Conservation (phyloP, 2,329 filamentous ascomycete species). For the Xylariales sp. region DNA sequence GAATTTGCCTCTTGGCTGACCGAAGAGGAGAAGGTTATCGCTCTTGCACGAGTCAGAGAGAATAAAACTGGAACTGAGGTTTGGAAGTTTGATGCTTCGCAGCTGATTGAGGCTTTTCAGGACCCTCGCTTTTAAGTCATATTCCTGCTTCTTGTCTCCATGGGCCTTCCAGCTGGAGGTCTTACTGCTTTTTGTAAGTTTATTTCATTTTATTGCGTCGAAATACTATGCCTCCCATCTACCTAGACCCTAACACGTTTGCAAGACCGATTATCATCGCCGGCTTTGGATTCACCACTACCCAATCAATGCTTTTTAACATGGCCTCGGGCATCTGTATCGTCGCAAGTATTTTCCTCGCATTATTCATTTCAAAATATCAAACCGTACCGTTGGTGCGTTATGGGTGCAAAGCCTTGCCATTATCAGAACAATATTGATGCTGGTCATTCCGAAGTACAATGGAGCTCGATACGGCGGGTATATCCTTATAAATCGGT, state of each 20-base stretch:
- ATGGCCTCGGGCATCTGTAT: background rate
- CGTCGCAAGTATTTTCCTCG: background rate
- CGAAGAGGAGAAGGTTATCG: constrained; percentile 1
- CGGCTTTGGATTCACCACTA: background rate
- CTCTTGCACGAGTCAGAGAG: background rate
- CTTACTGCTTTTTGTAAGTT: constrained; percentile 1
- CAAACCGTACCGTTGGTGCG: background rate
- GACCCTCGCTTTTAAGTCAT: constrained; percentile 1
- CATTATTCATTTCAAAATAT: background rate
- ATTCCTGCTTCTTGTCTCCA: constrained; percentile 1
- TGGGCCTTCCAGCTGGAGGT: background rate
- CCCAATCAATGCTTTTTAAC: background rate
- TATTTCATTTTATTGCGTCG: background rate
- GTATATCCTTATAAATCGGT: constrained; percentile 1
- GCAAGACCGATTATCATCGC: background rate
- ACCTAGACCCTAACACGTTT: background rate
- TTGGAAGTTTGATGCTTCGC: background rate
- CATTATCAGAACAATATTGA: background rate
- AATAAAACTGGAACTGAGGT: constrained; percentile 3
- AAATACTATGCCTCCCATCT: no score
- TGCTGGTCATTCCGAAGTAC: constrained; percentile 1
- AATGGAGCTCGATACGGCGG: constrained; percentile 1
- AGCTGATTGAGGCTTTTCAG: background rate
- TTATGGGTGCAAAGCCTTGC: background rate
- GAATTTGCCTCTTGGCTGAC: constrained; percentile 1